A percentile compares a stretch with the other conserved stretches of the same genome.
phyloP scores from a whole-genome alignment of 2,329 filamentous ascomycete genomes.

The Fonsecaea monophora region DNA sequence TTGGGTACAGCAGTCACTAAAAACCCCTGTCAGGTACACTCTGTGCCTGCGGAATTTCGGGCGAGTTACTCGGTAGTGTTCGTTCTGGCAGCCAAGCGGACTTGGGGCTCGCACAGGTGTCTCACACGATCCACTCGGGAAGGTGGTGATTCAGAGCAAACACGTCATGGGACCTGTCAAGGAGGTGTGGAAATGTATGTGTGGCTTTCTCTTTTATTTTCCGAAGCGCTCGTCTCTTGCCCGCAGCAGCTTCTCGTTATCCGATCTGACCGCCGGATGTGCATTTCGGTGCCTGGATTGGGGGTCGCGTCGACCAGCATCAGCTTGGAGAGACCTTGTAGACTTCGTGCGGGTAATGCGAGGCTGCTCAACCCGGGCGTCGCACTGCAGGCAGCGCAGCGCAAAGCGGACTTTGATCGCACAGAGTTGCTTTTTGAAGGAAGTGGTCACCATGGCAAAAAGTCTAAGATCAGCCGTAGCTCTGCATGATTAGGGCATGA shows the following conservation, averaged over 20 bases:
- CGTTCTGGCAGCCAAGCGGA: not conserved
- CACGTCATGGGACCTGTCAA: conserved; percentile 12
- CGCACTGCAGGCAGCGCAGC: not conserved
- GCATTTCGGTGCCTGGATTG: not conserved
- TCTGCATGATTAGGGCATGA: conserved; percentile 12
- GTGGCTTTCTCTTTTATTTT: not conserved
- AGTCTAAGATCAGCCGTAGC: conserved; percentile 18
- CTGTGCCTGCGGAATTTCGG: conserved; percentile 18
- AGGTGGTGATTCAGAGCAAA: conserved; percentile 6
- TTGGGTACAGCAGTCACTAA: not conserved
- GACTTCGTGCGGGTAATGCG: conserved; percentile 3
- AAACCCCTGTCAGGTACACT: not conserved
- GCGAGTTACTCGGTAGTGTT: not conserved
- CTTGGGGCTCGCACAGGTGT: conserved; percentile 6
- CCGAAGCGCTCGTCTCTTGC: not conserved
- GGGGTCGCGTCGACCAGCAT: not conserved
- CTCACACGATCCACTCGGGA: conserved; percentile 7
- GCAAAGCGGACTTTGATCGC: conserved; percentile 2
- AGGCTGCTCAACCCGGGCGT: conserved; percentile 2
- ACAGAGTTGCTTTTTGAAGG: conserved; percentile 23
- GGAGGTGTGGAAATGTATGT: not conserved
- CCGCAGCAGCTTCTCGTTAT: not conserved
- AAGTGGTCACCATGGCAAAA: conserved; percentile 11
- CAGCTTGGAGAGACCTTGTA: not conserved
- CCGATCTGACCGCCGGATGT: conserved; percentile 21